Conservation (phyloP, 1,139 yeast species). For the Geotrichum siamense region DNA sequence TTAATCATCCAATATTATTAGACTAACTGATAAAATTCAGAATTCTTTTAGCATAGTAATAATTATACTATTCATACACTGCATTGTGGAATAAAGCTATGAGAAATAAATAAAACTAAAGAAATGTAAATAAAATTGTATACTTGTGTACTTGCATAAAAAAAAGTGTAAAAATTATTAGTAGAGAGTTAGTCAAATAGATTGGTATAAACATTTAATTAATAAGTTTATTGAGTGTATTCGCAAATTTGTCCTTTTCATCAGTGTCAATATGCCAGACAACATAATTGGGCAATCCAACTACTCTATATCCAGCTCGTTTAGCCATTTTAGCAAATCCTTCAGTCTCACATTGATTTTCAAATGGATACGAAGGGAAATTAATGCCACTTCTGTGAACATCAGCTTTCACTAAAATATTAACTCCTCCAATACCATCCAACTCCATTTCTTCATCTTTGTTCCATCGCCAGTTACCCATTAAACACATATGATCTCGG, state of each 20-base stretch:
- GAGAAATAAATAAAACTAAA: too few species aligned
- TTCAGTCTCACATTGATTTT: constrained; percentile 84
- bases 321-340: constrained; percentile 87
- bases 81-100: too few species aligned
- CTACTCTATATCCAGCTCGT: constrained; percentile 70
- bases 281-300: constrained; percentile 84
- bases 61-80: too few species aligned
- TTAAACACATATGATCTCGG: constrained; percentile 73
- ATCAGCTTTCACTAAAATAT: constrained; percentile 71
- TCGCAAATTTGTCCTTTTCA: constrained; percentile 4
- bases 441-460: constrained; percentile 59
- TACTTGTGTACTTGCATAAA: too few species aligned
- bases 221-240: neutral
- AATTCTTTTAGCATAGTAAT: too few species aligned
- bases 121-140: too few species aligned
- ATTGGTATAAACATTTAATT: too few species aligned
- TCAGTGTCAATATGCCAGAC: constrained; percentile 49
- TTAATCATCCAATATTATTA: too few species aligned
- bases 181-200: too few species aligned
- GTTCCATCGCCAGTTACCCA: constrained; percentile 44
- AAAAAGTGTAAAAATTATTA: too few species aligned
- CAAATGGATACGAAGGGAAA: constrained; percentile 82
- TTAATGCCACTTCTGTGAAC: constrained; percentile 77
- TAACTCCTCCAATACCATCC: constrained; percentile 89
- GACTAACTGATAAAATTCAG: too few species aligned